Evolutionary conservation across 192 early-diverging fungal species (phyloP).

Genomic region (Paraglomus brasilianum): DNA sequence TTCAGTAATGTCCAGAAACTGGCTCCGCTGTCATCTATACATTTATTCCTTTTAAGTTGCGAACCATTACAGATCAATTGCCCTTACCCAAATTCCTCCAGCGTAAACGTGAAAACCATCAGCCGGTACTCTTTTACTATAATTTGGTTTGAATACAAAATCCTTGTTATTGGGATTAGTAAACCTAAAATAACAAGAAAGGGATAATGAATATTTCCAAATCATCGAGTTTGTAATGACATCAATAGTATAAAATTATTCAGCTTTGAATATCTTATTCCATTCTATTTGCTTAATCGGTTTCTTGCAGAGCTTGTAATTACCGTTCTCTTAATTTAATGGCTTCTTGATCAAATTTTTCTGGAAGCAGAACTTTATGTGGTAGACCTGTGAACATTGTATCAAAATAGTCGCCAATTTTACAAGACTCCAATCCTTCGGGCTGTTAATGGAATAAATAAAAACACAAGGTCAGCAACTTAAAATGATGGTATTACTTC

Average conservation of each 20-base stretch:
- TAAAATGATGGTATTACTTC: neutral
- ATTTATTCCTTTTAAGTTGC: too few relatives aligned
- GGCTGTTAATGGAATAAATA: conserved; percentile 56
- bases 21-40: neutral
- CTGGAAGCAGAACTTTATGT: conserved; percentile 84
- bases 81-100: conserved; percentile 74
- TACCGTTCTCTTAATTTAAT: conserved; percentile 65
- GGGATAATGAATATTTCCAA: neutral
- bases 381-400: conserved; percentile 86
- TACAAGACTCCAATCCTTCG: conserved; percentile 70
- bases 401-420: conserved; percentile 88
- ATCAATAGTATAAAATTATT: too few relatives aligned
- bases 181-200: conserved; percentile 52
- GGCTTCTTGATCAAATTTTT: conserved; percentile 78
- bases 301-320: too few relatives aligned
- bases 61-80: neutral
- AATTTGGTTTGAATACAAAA: conserved; percentile 82
- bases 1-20: too few relatives aligned
- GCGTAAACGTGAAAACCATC: conserved; percentile 96
- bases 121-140: conserved; percentile 91
- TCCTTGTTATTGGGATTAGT: conserved; percentile 61
- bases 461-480: neutral
- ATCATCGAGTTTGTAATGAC: too few relatives aligned
- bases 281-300: too few relatives aligned
- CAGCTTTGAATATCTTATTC: too few relatives aligned